Evolutionary conservation across 495 filamentous ascomycete species (phyloP), one percentile per base, ranked within the genome.

Genomic region (Podospora didyma): DNA sequence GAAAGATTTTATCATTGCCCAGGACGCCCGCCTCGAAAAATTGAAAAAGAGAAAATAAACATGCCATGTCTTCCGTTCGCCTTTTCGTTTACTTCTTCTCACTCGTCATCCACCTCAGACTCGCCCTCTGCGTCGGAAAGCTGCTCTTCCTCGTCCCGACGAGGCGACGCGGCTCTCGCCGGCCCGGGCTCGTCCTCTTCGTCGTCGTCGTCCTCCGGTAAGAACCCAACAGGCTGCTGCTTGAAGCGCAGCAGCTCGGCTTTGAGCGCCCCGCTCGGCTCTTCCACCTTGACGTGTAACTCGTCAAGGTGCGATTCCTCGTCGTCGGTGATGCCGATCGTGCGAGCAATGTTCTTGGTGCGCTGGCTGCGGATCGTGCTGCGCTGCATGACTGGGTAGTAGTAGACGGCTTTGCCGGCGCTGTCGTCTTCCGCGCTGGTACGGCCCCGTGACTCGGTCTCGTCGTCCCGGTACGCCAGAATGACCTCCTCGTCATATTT

Each of bases 341-440:
- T 79, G 47, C 74, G 69, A 31, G 75, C 71, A 61, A 83, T 82
- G 58, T 80, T 81, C 69, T 77, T 82, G 52, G 70, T 75, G 49
- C 83, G 75, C 69, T 82, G 79, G 28, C 76, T 80, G 55, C 76
- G 71, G 59, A 86, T 77, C 22, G 72, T 69, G 53, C 73, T 77
- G 21, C 77, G 86, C 72, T 90, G 88, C 52, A 89, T 72, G 59
- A 97, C 83, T 0, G 92, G 91, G 62, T 97, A 97, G 68, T 92
- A 97, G 72, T 89, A 97, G 9, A 89, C 92, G 19, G 82, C 94
- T 64, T 83, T 84, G 56, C 83, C 76, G 28, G 69, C 58, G 46
- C 67, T 63, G 61, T 66, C 70, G 49, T 66, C 65, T 39, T 62
- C 64, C 7, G 11, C 2, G 20, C 31, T 39, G 49, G 7, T 26